Conservation (phyloP, 495 filamentous ascomycete genomes). For the Hypoxylon lienhwacheense region DNA sequence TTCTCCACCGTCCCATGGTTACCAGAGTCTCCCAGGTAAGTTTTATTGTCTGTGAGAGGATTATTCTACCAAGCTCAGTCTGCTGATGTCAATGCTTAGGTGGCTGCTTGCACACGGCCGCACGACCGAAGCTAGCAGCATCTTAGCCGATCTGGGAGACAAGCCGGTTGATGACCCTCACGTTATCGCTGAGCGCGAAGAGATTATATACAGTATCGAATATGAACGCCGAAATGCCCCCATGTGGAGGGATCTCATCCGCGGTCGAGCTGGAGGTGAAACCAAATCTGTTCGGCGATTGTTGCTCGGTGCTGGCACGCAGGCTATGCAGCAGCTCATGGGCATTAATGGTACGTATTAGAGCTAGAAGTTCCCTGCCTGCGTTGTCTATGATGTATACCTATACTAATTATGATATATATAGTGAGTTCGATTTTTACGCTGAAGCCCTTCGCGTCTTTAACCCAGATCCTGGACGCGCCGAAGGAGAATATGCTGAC, state of each 20-base stretch:
- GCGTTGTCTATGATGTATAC: conserved; percentile 21
- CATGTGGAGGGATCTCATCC: conserved; percentile 33
- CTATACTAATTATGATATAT: conserved; percentile 35
- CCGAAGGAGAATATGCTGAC: conserved; percentile 31
- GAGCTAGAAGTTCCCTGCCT: background rate
- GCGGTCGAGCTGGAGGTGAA: conserved; percentile 27
- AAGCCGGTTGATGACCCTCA: conserved; percentile 33
- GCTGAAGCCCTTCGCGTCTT: background rate
- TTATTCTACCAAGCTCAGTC: background rate
- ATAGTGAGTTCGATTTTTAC: conserved; percentile 32
- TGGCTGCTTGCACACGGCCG: conserved; percentile 46
- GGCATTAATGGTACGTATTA: conserved; percentile 36
- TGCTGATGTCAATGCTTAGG: conserved; percentile 21
- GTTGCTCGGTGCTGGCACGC: conserved; percentile 40
- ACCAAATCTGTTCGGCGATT: conserved; percentile 44
- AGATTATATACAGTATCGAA: conserved; percentile 35
- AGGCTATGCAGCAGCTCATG: conserved; percentile 47
- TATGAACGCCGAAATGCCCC: conserved; percentile 36
- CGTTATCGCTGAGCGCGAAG: conserved; percentile 34
- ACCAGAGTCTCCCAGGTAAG: conserved; percentile 44
- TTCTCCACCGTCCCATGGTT: conserved; percentile 42
- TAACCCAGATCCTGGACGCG: no score
- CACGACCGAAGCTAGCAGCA: conserved; percentile 39
- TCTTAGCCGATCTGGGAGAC: conserved; percentile 42
- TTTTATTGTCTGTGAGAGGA: background rate